A percentile compares a stretch with the other conserved stretches of the same genome.
Conservation (phyloP, 2,329 filamentous ascomycete genomes). For the Aspergillus carbonarius region DNA sequence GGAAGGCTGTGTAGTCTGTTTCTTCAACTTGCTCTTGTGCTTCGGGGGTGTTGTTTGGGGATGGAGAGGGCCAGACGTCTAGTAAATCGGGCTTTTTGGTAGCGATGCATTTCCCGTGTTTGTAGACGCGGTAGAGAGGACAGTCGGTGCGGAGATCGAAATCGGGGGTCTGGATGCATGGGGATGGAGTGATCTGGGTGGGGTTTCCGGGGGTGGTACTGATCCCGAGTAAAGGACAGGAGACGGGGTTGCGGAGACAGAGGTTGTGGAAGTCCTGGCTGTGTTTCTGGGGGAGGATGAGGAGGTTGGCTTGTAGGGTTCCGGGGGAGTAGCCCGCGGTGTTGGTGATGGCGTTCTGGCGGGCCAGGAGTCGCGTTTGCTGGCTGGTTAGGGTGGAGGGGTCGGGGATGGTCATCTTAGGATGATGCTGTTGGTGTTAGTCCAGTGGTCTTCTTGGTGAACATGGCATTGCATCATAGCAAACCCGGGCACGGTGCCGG, state of each 20-base stretch:
- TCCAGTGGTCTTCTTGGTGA: too few species aligned
- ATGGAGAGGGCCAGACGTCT: conserved; percentile 50
- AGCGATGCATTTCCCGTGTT: conserved; percentile 45
- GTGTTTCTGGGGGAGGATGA: conserved; percentile 58
- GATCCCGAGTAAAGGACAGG: conserved; percentile 60
- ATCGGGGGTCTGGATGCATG: conserved; percentile 29
- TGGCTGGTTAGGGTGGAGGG: conserved; percentile 14
- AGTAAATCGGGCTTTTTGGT: conserved; percentile 44
- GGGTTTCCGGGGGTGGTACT: conserved; percentile 40
- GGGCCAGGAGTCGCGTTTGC: conserved; percentile 47
- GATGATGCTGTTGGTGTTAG: too few species aligned
- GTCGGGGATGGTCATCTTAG: not conserved
- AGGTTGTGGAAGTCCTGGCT: conserved; percentile 59
- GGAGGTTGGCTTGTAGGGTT: conserved; percentile 62
- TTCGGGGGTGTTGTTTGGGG: too few species aligned
- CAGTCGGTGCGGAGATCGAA: conserved; percentile 60
- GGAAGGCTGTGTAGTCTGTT: conserved; percentile 58
- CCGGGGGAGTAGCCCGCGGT: conserved; percentile 58
- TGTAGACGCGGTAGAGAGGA: conserved; percentile 60
- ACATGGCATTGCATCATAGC: too few species aligned
- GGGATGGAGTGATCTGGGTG: conserved; percentile 16
- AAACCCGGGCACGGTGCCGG: too few species aligned
- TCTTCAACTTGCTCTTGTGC: not conserved
- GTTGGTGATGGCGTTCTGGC: conserved; percentile 40
- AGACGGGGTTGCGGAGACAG: conserved; percentile 61